Evolutionary conservation across 2,329 filamentous ascomycete species (phyloP), one percentile per base, ranked within the genome.

Genomic region (Tolypocladium tundrense): DNA sequence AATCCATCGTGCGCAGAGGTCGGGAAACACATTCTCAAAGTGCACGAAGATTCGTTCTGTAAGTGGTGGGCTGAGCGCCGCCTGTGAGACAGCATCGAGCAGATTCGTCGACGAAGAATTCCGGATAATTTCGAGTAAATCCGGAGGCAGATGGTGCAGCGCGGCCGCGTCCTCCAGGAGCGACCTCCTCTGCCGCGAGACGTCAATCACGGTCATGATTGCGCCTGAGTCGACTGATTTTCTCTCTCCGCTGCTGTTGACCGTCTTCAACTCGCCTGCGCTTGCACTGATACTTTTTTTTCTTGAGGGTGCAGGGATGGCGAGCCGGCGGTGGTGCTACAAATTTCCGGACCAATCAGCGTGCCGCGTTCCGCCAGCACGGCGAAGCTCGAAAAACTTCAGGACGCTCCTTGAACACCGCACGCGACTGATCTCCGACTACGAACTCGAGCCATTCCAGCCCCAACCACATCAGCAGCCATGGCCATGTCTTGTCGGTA

Each of bases 1-100:
- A 51, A 88, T 77, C 91, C 91, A 96, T 76, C 88, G 80, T 61
- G 91, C 88, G 72, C 88, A 90, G 54, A 95, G 78, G 72, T 97
- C 92, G 65, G 90, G 84, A 66, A 94, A 90, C 45, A 92, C 75
- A 61, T 81, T 77, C 69, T 89, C 85, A 71, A 92, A 91, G 67
- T 88, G 81, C 63, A 82, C 77, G 68, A 94, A 91, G 68, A 96
- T 77, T 58, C 78, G 77, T 68, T 90, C 84, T 66, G 90, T 93
- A 70, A 85, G 81, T 73, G 78, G 76, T 65, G 88, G 79, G 66
- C 84, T 79, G 67, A 96, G 81, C 59, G 90, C 85, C 60, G 85
- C 82, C 65, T 80, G 76, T 64, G 89, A 82, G 67, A 95, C 77
- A 64, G 83, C 82, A 70, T 90, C 83, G 45, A 95, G 81, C 71